Evolutionary conservation across 345 rosid genomes (phyloP).

Genomic region (Pistacia integerrima): DNA sequence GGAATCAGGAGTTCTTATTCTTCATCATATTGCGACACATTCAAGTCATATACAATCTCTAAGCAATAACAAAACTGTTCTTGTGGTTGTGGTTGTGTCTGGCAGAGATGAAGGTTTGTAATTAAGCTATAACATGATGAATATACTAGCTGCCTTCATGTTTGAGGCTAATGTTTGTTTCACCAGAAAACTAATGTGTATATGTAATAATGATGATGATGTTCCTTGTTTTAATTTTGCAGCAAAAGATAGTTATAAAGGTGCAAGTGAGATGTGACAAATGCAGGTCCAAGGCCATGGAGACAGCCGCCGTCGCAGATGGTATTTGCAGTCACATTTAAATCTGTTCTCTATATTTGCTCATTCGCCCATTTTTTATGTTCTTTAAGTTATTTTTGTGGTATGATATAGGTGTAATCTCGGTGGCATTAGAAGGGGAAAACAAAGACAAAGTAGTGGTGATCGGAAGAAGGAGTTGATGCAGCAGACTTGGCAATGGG

Average conservation of each 20-base stretch:
- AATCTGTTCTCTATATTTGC: background rate
- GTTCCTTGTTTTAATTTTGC: background rate
- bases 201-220: background rate
- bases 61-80: too few relatives aligned
- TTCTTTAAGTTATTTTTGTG: background rate
- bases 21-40: too few relatives aligned
- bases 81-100: too few relatives aligned
- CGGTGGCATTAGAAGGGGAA: background rate
- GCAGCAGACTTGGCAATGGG: conserved; percentile 1
- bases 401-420: background rate
- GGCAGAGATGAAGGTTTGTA: too few relatives aligned
- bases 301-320: background rate
- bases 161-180: too few relatives aligned
- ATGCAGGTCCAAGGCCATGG: background rate
- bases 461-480: conserved; percentile 19
- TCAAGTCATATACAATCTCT: too few relatives aligned
- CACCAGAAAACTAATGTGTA: background rate
- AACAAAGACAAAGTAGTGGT: conserved; percentile 12
- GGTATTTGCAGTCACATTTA: background rate
- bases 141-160: too few relatives aligned
- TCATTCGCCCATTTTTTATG: background rate
- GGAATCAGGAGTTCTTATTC: too few relatives aligned
- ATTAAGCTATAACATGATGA: too few relatives aligned
- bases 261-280: background rate
- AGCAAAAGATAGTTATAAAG: background rate